These are phyloP conservation scores for Spinacia oleracea DNA, from an alignment of 179 eudicot species.

Conservation along the genomic window DNA sequence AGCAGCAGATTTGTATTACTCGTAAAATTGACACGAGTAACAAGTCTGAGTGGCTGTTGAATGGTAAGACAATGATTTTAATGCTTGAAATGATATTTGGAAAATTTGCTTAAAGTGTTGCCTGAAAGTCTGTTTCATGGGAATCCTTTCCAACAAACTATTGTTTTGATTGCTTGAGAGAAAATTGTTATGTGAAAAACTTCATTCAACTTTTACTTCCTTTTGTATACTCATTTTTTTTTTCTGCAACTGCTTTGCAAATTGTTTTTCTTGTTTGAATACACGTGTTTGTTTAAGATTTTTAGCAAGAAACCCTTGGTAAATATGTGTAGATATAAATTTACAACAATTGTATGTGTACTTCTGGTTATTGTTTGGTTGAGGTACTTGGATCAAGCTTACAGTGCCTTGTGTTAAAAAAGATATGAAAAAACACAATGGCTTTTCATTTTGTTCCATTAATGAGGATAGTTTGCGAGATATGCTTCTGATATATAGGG, in stretches of 20 bases:
- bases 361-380: neutral
- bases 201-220: no score
- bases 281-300: neutral
- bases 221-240: no score
- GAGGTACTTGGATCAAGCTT: neutral
- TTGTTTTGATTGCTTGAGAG: neutral
- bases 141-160: neutral
- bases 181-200: no score
- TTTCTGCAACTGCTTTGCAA: neutral
- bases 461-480: neutral
- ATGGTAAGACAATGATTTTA: slow-evolving; percentile 46
- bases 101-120: neutral
- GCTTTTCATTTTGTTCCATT: neutral
- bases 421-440: neutral
- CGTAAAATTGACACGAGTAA: slow-evolving; percentile 80
- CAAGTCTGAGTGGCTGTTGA: slow-evolving; percentile 87
- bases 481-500: neutral
- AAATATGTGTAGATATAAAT: neutral
- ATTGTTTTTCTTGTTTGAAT: neutral
- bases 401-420: neutral
- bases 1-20: slow-evolving; percentile 50
- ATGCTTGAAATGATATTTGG: neutral
- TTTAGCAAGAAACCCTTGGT: neutral
- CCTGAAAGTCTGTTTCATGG: neutral
- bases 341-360: neutral